A percentile compares a stretch with the other conserved stretches of the same genome.
phyloP scores from a whole-genome alignment of 208 protist species.

The Blastocrithidia nonstop region DNA sequence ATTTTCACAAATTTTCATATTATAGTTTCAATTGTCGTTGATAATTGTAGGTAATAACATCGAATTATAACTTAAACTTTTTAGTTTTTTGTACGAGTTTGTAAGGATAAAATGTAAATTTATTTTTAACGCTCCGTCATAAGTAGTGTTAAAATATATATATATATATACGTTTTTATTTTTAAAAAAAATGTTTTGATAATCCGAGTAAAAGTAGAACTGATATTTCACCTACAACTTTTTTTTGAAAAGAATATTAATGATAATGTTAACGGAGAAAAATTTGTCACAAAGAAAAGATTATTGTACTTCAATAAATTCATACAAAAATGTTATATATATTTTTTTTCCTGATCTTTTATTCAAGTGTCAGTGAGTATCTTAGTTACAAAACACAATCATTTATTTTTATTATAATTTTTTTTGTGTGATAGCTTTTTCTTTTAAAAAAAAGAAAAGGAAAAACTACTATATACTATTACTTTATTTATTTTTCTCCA shows the following conservation, averaged over 20 bases:
- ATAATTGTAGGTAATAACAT: no score
- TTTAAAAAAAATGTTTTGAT: background rate
- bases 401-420: background rate
- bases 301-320: no score
- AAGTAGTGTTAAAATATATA: background rate
- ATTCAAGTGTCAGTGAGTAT: background rate
- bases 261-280: no score
- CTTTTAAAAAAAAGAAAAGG: background rate
- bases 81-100: background rate
- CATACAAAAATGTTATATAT: no score
- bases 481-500: no score
- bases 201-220: background rate
- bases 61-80: no score
- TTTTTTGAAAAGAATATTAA: no score
- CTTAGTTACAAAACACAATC: background rate
- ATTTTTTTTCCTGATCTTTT: no score
- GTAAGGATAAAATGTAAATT: conserved; percentile 1
- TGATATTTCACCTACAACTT: background rate
- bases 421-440: background rate
- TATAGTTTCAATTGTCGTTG: no score
- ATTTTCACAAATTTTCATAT: no score
- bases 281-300: no score
- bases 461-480: background rate
- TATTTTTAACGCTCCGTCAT: background rate
- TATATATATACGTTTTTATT: conserved; percentile 1